Evolutionary conservation across 805 yeast genomes (phyloP).

Genomic region (Sporopachydermia lactativora): DNA sequence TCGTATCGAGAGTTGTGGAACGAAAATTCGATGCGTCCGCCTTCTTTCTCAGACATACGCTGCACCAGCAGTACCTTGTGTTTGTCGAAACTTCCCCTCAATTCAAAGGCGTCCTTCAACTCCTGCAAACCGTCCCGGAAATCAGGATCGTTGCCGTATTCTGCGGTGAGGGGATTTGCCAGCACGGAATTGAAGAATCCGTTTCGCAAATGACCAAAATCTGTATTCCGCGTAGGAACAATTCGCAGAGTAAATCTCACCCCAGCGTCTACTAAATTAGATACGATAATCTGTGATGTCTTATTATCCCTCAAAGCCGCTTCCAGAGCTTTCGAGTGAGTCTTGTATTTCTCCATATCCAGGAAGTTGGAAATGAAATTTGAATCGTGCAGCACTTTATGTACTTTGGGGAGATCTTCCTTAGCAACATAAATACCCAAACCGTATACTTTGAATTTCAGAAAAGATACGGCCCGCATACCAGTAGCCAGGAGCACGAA

Average conservation of each 20-base stretch:
- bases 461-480: constrained; percentile 67
- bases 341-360: constrained; percentile 18
- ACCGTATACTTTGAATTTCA: constrained; percentile 75
- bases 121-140: constrained; percentile 55
- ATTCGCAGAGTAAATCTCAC: constrained; percentile 59
- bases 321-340: constrained; percentile 27
- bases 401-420: constrained; percentile 29
- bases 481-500: constrained; percentile 61
- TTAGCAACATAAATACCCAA: constrained; percentile 67
- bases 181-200: constrained; percentile 74
- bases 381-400: constrained; percentile 20
- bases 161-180: constrained; percentile 47
- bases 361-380: constrained; percentile 24
- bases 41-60: constrained; percentile 26
- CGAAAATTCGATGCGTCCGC: constrained; percentile 27
- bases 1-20: constrained; percentile 28
- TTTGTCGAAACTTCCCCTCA: constrained; percentile 62
- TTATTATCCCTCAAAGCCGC: constrained; percentile 36
- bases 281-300: constrained; percentile 37
- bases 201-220: constrained; percentile 77
- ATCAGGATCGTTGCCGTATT: constrained; percentile 18
- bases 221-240: constrained; percentile 82
- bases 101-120: constrained; percentile 44
- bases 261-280: constrained; percentile 41
- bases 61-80: constrained; percentile 55